Evolutionary conservation across 1,284 basidiomycete genomes (phyloP).

Genomic region (Cryptococcus hybrid): DNA sequence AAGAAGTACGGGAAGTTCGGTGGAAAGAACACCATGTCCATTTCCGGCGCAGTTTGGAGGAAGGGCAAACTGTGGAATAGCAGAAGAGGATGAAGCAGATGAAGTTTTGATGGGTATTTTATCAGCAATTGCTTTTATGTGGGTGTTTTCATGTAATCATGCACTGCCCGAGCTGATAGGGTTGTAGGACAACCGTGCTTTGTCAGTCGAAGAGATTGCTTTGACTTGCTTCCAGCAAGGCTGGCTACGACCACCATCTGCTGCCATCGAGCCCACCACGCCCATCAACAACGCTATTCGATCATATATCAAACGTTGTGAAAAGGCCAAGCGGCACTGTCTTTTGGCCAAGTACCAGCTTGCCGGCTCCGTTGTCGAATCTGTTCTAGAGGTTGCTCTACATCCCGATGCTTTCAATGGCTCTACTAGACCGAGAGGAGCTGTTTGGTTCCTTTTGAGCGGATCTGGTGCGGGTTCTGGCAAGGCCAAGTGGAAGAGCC

Average conservation of each 20-base stretch:
- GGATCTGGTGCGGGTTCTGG: conserved; percentile 30
- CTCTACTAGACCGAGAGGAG: conserved; percentile 38
- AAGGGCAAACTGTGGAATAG: conserved; percentile 33
- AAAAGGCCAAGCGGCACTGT: conserved; percentile 29
- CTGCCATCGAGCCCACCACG: conserved; percentile 37
- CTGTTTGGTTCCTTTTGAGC: conserved; percentile 41
- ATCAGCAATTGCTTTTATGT: conserved; percentile 39
- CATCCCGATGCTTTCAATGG: conserved; percentile 40
- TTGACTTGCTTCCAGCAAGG: conserved; percentile 37
- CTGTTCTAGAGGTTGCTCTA: conserved; percentile 41
- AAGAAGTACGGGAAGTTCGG: conserved; percentile 29
- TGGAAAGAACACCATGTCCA: conserved; percentile 36
- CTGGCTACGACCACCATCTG: conserved; percentile 46
- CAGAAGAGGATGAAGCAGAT: conserved; percentile 43
- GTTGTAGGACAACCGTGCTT: conserved; percentile 44
- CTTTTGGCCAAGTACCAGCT: conserved; percentile 45
- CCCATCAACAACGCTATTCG: conserved; percentile 45
- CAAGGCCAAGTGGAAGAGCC: conserved; percentile 39
- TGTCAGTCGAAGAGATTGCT: conserved; percentile 44
- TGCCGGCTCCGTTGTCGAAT: conserved; percentile 40
- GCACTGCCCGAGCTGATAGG: conserved; percentile 5
- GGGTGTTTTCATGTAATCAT: conserved; percentile 13
- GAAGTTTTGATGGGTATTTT: conserved; percentile 46
- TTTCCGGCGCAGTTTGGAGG: conserved; percentile 42
- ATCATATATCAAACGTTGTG: conserved; percentile 39